Evolutionary conservation across 768 basidiomycete species (phyloP), one percentile per base, ranked within the genome.

Genomic region (Lactifluus echinatus): DNA sequence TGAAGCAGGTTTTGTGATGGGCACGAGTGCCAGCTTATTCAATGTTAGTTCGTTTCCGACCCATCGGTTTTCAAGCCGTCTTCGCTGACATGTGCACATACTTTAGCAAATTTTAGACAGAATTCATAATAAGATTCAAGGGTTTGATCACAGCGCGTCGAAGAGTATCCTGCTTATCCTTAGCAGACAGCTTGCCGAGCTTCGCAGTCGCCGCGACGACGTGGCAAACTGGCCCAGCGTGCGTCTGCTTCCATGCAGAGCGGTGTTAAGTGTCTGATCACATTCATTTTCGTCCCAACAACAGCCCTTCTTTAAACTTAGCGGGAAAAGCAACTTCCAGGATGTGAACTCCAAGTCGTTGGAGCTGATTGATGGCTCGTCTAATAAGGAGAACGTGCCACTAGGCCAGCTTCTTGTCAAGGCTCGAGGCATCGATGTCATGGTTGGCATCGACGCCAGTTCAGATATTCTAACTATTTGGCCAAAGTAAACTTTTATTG

Each of bases 401-500:
- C 73, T 86, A 24, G 82, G 80, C 19, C 84, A 85, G 1, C 70
- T 90, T 26, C 77, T 93, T 53, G 82, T 89, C 26, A 84, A 80
- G 47, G 76, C 79, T 1, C 78, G 92, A 47, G 75, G 67, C 0
- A 64, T 93, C 40, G 91, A 94, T 65, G 80, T 87, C 4, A 80
- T 93, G 62, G 74, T 94, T 15, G 87, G 85, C 0, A 71, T 89
- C 19, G 91, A 93, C 65, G 79, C 78, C 23, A 79, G 81, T 61
- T 72, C 80, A 0, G 84, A 87, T 61, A 76, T 78, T 0, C 29
- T 66, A 4, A 74, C 81, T 50, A 74, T 70, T 55, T 93, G 83
- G 80, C 83, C 84, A 56, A 84, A 90, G 86, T 83, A 65, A 43
- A 34, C 76, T 64, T 46, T 44, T 14, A 21, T 34, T 53, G 6